These are phyloP conservation scores for Persicaria maculosa DNA, from an alignment of 148 eudicot genomes.

Conservation along the genomic window DNA sequence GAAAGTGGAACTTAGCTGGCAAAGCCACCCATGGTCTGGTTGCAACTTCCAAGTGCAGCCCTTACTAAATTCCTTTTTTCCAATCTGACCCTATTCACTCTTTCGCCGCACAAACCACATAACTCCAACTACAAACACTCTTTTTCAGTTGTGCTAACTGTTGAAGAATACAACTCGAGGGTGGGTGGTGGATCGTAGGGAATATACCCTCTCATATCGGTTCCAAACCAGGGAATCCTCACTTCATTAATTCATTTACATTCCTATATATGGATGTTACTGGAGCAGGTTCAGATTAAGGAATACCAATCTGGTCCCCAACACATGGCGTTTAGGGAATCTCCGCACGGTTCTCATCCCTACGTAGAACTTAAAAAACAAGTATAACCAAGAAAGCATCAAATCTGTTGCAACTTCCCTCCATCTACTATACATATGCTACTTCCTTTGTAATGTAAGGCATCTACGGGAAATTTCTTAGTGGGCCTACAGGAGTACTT, in stretches of 20 bases:
- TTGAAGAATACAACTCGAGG: not conserved
- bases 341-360: not conserved
- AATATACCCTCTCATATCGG: not conserved
- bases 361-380: not conserved
- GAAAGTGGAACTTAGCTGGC: not conserved
- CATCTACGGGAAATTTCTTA: conserved; percentile 7
- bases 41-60: not conserved
- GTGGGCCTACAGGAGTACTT: conserved; percentile 6
- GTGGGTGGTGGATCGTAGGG: not conserved
- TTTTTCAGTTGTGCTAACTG: not conserved
- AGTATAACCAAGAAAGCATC: not conserved
- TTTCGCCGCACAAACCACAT: not conserved
- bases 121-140: not conserved
- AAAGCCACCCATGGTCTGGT: not conserved
- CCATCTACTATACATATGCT: not conserved
- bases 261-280: not conserved
- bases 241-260: not conserved
- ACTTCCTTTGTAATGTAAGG: conserved; percentile 7
- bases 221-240: not conserved
- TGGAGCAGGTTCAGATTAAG: not conserved
- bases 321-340: conserved; percentile 1
- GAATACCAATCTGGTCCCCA: not conserved
- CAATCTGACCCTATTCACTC: not conserved
- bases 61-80: not conserved
- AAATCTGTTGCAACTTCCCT: not conserved